Base-by-base conservation (phyloP, 495 filamentous ascomycete species). In the Paragyromitra xinjiangensis region DNA sequence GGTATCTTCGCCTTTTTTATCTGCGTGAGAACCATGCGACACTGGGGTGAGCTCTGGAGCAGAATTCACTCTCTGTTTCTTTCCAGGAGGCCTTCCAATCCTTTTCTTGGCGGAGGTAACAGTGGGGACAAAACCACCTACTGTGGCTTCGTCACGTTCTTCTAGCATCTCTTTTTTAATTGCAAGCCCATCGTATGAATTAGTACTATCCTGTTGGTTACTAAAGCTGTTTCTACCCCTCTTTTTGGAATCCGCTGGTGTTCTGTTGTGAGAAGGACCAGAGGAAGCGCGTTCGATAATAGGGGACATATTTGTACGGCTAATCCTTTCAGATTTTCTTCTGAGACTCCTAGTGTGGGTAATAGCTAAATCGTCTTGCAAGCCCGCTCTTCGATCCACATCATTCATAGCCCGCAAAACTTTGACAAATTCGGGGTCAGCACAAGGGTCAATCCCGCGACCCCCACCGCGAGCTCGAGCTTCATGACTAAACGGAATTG, bases 391-490 rank as follows among this genome's bases (percentile, higher is more conserved):
- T 40, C 51, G 40, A 61, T 69, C 74, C 55, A 24, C 44, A 2
- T 44, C 68, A 19, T 40, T 34, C 44, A 61, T 66, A 70, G 78
- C 75, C 16, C 37, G 39, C 19, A 79, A 24, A 58, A 37, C 44
- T 50, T 12, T 68, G 11, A 79, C 67, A 50, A 42, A 66, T 1
- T 16, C 75, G 53, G 7, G 26, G 48, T 78, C 75, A 66, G 67
- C 77, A 67, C 77, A 79, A 34, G 42, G 42, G 48, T 79, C 77
- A 7, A 55, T 5, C 19, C 42, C 9, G 14, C 48, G 65, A 37
- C 19, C 53, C 11, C 51, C 40, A 37, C 5, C 22, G 16, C 67
- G 53, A 34, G 53, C 4, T 16, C 22, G 67, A 16, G 39, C 37
- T 34, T 24, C 24, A 14, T 16, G 44, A 11, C 64, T n/a, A 51